These are phyloP conservation scores for Backusella tarrabulga DNA, from an alignment of 192 early-diverging fungal genomes.

Conservation along the genomic window DNA sequence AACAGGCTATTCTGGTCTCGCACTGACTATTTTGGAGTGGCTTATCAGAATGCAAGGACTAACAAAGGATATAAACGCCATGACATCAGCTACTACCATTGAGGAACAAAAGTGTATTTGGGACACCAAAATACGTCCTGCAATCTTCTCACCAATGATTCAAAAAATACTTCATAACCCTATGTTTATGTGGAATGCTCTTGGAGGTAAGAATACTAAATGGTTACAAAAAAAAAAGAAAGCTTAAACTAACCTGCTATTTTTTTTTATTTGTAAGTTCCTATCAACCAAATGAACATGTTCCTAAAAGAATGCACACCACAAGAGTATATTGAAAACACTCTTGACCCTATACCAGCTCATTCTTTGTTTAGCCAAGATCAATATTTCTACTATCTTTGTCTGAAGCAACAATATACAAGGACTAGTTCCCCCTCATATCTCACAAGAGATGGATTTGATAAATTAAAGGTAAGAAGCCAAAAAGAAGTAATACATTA, in stretches of 20 bases:
- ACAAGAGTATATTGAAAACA: slow-evolving; percentile 77
- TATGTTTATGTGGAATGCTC: slow-evolving; percentile 79
- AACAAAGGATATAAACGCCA: slow-evolving; percentile 46
- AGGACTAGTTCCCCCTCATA: slow-evolving; percentile 71
- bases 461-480: slow-evolving; percentile 42
- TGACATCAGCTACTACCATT: slow-evolving; percentile 53
- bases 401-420: slow-evolving; percentile 70
- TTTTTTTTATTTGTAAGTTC: slow-evolving; percentile 45
- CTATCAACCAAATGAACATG: slow-evolving; percentile 86
- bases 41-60: slow-evolving; percentile 59
- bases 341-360: slow-evolving; percentile 72
- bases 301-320: slow-evolving; percentile 75
- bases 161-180: slow-evolving; percentile 72
- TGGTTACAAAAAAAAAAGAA: background rate
- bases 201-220: slow-evolving; percentile 46
- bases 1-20: slow-evolving; percentile 81
- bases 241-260: background rate
- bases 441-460: slow-evolving; percentile 69
- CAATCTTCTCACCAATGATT: slow-evolving; percentile 60
- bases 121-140: slow-evolving; percentile 62
- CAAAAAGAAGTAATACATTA: background rate
- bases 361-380: slow-evolving; percentile 61
- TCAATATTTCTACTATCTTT: slow-evolving; percentile 87
- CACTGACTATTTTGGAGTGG: slow-evolving; percentile 65
- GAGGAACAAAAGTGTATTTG: slow-evolving; percentile 64